A percentile compares a stretch with the other conserved stretches of the same genome.
These are phyloP conservation scores for Sporothrix humicola DNA, from an alignment of 2,329 filamentous ascomycete species.

Conservation along the genomic window DNA sequence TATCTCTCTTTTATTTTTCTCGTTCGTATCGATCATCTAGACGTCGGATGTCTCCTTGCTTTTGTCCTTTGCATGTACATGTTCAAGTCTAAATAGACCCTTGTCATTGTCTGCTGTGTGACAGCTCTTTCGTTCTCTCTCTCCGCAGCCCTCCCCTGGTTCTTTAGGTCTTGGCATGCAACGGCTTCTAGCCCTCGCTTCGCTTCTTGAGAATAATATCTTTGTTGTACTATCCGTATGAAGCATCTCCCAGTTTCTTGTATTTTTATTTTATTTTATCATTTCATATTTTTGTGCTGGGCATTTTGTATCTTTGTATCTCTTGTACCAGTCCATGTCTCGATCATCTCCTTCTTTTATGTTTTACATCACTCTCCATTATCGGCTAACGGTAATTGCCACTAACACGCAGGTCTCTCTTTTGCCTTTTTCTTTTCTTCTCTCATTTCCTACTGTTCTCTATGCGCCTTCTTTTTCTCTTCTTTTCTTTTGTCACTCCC, in stretches of 20 bases:
- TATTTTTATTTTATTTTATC: too few relatives aligned
- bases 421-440: not conserved
- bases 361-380: constrained; percentile 20
- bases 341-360: constrained; percentile 14
- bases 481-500: not conserved
- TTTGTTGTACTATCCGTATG: not conserved
- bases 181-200: constrained; percentile 18
- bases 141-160: not conserved
- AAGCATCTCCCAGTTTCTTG: too few relatives aligned
- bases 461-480: not conserved
- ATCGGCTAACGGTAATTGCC: constrained; percentile 25
- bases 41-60: not conserved
- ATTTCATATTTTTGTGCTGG: too few relatives aligned
- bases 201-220: constrained; percentile 21
- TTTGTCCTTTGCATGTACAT: not conserved
- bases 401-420: constrained; percentile 3
- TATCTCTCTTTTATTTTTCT: not conserved
- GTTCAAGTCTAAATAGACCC: not conserved
- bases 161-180: constrained; percentile 1
- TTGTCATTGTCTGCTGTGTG: constrained; percentile 20
- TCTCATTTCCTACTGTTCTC: not conserved
- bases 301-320: constrained; percentile 1
- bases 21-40: not conserved
- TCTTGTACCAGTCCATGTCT: constrained; percentile 1
- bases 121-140: constrained; percentile 9